Evolutionary conservation across 2,329 filamentous ascomycete genomes (phyloP).

Genomic region (Tolypocladium guangdongense): DNA sequence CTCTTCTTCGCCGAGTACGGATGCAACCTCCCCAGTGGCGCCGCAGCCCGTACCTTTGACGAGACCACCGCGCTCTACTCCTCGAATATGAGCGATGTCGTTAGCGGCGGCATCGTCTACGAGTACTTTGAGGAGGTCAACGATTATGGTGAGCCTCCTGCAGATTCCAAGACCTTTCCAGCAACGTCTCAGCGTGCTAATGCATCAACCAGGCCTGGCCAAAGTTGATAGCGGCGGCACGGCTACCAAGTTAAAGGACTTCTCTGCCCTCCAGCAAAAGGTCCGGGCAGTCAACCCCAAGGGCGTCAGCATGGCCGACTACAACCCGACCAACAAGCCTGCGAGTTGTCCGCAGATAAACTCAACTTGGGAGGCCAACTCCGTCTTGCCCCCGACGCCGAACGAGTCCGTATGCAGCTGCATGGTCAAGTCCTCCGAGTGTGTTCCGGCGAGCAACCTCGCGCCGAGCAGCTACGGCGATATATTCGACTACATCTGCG

Average conservation of each 20-base stretch:
- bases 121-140: slow-evolving; percentile 94
- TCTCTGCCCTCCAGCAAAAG: slow-evolving; percentile 57
- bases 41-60: slow-evolving; percentile 64
- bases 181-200: background rate
- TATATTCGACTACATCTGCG: slow-evolving; percentile 72
- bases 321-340: slow-evolving; percentile 66
- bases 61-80: slow-evolving; percentile 79
- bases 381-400: slow-evolving; percentile 68
- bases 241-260: slow-evolving; percentile 63
- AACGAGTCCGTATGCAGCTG: slow-evolving; percentile 73
- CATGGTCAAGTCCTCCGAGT: slow-evolving; percentile 69
- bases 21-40: slow-evolving; percentile 61
- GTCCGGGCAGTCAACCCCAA: slow-evolving; percentile 58
- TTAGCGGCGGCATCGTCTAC: slow-evolving; percentile 96
- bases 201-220: slow-evolving; percentile 46
- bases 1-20: slow-evolving; percentile 99
- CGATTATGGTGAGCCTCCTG: slow-evolving; percentile 55
- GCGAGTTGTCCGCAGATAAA: slow-evolving; percentile 59
- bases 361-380: slow-evolving; percentile 52
- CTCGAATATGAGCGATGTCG: slow-evolving; percentile 69
- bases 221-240: slow-evolving; percentile 38
- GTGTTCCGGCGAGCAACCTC: slow-evolving; percentile 51
- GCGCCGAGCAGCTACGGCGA: slow-evolving; percentile 47
- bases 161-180: background rate
- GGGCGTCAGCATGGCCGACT: slow-evolving; percentile 54